Evolutionary conservation across 805 yeast species (phyloP), one percentile per base, ranked within the genome.

Genomic region (Yarrowia sp.): DNA sequence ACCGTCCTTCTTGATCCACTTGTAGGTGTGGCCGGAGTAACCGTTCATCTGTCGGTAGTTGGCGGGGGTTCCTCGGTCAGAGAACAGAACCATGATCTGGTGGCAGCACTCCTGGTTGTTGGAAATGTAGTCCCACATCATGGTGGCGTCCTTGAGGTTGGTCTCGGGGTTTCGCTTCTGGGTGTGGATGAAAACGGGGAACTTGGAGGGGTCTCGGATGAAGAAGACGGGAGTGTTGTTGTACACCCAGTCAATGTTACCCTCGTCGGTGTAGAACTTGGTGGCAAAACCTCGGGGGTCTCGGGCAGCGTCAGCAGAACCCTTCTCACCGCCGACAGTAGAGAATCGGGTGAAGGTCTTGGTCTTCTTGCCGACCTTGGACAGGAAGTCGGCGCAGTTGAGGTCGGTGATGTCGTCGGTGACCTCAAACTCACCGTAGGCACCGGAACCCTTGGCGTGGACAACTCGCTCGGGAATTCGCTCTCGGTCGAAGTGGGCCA

Each of bases 281-380:
- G 85, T 84, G 15, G 89, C 79, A 76, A 87, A 88, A 3, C 91
- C 91, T 75, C 91, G 83, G 53, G 91, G 91, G 74, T 87, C 91
- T 75, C 91, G 84, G 16, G 84, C 86, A 26, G 88, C 79, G 73
- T 87, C 91, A 10, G 90, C 84, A 48, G 89, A 81, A 63, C 90
- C 91, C 73, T 79, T 79, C 77, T 88, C 91, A 64, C 90, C 90
- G 70, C 89, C 90, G 43, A 87, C 91, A 22, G 90, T 87, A 64
- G 89, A 85, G 78, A 87, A 86, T 70, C 90, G 82, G 49, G 82
- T 77, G 69, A 86, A 78, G 70, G 87, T 83, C 76, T 85, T 86
- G 43, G 97, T 90, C 80, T 87, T 89, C 81, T 91, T 91, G 73
- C 97, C 97, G 69, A 89, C 83, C 56, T 85, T 81, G 72, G 85